Evolutionary conservation across 2,329 filamentous ascomycete genomes (phyloP).

Genomic region (Penicillium brasilianum): DNA sequence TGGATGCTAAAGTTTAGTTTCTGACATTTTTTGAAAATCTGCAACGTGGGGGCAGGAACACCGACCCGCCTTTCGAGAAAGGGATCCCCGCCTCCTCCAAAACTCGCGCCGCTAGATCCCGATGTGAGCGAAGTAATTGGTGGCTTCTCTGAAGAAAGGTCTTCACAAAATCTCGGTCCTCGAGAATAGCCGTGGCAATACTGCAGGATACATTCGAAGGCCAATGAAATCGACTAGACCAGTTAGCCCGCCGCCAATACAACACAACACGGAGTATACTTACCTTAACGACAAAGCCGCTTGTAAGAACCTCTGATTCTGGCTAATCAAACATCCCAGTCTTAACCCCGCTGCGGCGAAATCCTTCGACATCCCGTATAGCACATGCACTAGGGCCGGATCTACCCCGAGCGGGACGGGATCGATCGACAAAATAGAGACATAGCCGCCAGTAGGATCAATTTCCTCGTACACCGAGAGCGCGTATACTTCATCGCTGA

Average conservation of each 20-base stretch:
- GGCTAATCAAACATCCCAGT: not conserved
- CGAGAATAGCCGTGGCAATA: not conserved
- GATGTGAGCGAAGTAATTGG: not conserved
- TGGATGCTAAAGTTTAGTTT: not conserved
- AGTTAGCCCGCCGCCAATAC: not conserved
- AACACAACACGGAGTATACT: not conserved
- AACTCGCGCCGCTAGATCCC: not conserved
- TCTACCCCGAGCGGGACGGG: not conserved
- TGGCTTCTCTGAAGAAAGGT: not conserved
- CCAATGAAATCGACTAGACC: not conserved
- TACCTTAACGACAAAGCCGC: not conserved
- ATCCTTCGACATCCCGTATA: constrained; percentile 4
- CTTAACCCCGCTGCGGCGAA: not conserved
- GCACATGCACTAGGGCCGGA: not conserved
- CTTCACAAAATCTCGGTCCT: not conserved
- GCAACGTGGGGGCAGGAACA: not conserved
- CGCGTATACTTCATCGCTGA: not conserved
- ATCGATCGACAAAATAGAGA: not conserved
- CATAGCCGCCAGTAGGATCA: not conserved
- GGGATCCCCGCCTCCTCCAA: not conserved
- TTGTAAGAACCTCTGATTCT: not conserved
- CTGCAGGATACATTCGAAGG: constrained; percentile 1
- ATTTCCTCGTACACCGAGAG: not conserved
- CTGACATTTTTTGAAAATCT: not conserved
- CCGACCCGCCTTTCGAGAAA: too few species aligned